Conservation (phyloP, 2,329 filamentous ascomycete species). For the Cylindrodendrum hubeiense region DNA sequence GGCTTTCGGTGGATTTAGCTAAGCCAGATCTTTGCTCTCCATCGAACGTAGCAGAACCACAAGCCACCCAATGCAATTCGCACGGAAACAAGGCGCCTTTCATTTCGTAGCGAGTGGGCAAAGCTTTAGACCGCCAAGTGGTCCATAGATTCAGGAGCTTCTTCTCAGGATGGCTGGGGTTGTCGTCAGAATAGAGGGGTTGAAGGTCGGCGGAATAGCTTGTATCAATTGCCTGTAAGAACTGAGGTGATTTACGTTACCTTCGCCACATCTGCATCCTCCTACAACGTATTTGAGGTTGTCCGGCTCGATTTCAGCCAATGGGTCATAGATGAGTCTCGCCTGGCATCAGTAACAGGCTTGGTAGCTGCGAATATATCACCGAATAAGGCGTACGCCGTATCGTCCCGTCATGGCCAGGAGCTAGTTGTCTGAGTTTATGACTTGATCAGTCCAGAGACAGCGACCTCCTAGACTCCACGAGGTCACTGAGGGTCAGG, state of each 20-base stretch:
- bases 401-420: neutral
- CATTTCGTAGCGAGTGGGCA: neutral
- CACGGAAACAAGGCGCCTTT: neutral
- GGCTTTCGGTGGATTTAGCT: neutral
- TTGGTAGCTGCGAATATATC: no score
- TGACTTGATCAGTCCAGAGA: neutral
- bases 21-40: neutral
- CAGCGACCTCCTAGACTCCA: neutral
- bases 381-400: neutral
- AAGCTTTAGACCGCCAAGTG: neutral
- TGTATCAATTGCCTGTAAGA: conserved; percentile 4
- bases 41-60: neutral
- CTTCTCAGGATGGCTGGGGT: conserved; percentile 4
- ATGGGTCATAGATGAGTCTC: neutral
- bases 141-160: neutral
- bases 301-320: neutral
- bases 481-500: neutral
- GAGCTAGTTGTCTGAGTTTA: neutral
- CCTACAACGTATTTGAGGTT: neutral
- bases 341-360: neutral
- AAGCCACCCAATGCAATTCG: neutral
- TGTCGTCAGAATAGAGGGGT: conserved; percentile 8
- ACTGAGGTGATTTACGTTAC: conserved; percentile 20
- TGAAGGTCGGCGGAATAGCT: neutral
- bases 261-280: conserved; percentile 19